Conservation (phyloP, 352 stramenopile species). For the Pythium sp. region DNA sequence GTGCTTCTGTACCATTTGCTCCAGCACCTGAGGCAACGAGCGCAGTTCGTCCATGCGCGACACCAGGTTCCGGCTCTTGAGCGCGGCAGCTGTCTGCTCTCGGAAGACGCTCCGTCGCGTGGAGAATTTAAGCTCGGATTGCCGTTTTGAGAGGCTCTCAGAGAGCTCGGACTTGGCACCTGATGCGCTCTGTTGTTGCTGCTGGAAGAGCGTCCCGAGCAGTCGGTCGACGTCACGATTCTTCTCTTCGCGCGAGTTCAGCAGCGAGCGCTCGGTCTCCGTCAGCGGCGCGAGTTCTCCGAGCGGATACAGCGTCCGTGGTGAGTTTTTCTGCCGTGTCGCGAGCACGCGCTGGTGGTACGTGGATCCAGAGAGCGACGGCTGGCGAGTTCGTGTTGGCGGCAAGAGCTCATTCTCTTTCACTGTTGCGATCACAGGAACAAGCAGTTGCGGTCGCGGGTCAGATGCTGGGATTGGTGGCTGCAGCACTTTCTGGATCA, state of each 20-base stretch:
- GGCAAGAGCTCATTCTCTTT: constrained; percentile 8
- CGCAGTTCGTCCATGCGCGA: constrained; percentile 57
- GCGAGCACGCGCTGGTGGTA: constrained; percentile 39
- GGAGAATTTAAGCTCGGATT: constrained; percentile 22
- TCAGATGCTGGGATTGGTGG: neutral
- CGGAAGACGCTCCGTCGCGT: constrained; percentile 47
- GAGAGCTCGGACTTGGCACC: neutral
- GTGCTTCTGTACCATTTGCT: constrained; percentile 39
- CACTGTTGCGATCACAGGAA: constrained; percentile 1
- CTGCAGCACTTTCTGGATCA: constrained; percentile 31
- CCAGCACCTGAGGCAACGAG: constrained; percentile 44
- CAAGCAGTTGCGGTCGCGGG: neutral
- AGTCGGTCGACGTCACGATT: constrained; percentile 45
- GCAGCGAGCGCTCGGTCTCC: constrained; percentile 30
- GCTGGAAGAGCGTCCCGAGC: constrained; percentile 39
- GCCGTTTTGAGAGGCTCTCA: constrained; percentile 12
- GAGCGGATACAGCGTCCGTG: constrained; percentile 12
- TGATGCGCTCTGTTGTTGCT: constrained; percentile 4
- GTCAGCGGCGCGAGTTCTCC: constrained; percentile 21
- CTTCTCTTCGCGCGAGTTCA: constrained; percentile 32
- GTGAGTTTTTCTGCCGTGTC: constrained; percentile 12
- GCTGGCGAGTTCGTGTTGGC: constrained; percentile 24
- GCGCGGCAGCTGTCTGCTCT: constrained; percentile 45
- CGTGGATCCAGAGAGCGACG: constrained; percentile 33
- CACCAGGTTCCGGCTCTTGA: constrained; percentile 50